Base-by-base conservation (phyloP, 306 rosid genomes). In the Albizia julibrissin region DNA sequence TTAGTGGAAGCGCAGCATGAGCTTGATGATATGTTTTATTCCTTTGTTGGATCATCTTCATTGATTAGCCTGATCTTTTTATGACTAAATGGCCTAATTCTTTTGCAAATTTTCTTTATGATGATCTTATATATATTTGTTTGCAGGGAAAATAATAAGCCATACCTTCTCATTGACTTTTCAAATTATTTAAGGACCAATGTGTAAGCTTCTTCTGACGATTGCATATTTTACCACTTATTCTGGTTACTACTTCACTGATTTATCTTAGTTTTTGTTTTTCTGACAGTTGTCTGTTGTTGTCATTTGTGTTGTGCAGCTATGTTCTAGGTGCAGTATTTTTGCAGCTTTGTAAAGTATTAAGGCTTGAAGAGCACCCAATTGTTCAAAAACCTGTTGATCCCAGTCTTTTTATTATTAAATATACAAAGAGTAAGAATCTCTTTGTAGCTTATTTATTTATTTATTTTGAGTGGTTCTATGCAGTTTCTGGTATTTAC, bases 151-250 rank as follows among this genome's bases (percentile, higher is more conserved):
- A 74, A 81, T 21, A 79, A 86, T 62, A 88, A 87, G 81, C 98
- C 98, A 24, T 94, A 86, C 92, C 92, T 94, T 81, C 97, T 94
- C 76, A 94, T 94, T 83, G 98, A 92, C 84, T 94, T 94, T 81
- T 92, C 98, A 50, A 88, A 89, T 82, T 72, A 74, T 72, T 85
- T 90, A 80, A 76, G 85, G 71, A 87, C 86, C 79, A 91, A 92
- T 67, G 97, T 94, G 98, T 80, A 73, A 74, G 81, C 69, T 82
- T 65, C 79, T 14, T 84, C 26, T 72, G 52, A 18, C n/a, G 39
- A 8, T 52, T 58, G 21, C 54, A 84, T 77, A 19, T 72, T 49
- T 42, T 40, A 2, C 37, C 19, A 34, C 27, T 50, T 70, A 21
- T 61, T 49, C 68, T 80, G 33, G 47, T 22, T 56, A 39, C 43